Conservation (phyloP, 306 rosid genomes). For the Rubus parviflorus region DNA sequence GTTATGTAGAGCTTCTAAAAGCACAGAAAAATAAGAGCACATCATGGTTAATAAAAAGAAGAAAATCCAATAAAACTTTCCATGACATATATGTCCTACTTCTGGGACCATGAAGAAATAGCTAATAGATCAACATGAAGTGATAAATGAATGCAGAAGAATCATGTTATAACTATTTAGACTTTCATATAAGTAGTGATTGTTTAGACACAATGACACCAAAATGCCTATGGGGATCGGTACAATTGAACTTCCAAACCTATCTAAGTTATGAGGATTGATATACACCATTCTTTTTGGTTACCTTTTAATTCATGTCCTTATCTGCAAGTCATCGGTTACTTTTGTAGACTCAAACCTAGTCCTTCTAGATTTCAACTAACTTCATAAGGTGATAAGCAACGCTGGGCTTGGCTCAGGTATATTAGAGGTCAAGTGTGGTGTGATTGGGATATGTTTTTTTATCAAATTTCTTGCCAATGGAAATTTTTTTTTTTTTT, state of each 20-base stretch:
- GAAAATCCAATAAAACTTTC: neutral
- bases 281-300: neutral
- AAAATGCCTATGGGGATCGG: neutral
- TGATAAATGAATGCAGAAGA: neutral
- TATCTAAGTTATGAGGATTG: neutral
- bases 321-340: neutral
- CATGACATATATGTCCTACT: neutral
- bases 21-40: neutral
- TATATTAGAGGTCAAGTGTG: neutral
- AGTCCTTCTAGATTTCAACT: conserved; percentile 1
- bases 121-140: neutral
- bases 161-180: neutral
- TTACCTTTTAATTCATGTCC: neutral
- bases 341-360: neutral
- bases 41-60: neutral
- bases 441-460: neutral
- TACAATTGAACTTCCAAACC: neutral
- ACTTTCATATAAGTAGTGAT: neutral
- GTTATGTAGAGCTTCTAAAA: neutral
- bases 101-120: neutral
- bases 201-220: neutral
- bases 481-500: no score
- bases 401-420: no score
- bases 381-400: neutral
- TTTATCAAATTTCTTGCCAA: no score